These are phyloP conservation scores for Prunus kanzakura DNA, from an alignment of 306 rosid genomes.

Conservation along the genomic window DNA sequence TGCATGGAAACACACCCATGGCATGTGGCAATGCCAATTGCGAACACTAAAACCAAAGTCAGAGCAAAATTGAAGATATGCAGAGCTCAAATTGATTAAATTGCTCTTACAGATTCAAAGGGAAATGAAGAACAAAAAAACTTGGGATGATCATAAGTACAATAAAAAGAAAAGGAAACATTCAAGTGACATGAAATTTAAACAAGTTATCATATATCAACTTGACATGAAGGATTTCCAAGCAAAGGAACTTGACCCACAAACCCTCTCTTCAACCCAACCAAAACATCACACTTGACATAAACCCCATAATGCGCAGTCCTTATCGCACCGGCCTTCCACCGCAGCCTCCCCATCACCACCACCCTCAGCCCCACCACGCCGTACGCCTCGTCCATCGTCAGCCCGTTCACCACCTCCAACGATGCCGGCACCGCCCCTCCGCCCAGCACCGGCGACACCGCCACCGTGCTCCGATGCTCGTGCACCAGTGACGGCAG, in stretches of 20 bases:
- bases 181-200: too few relatives aligned
- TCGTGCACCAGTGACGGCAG: slow-evolving; percentile 54
- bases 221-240: slow-evolving; percentile 56
- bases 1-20: too few relatives aligned
- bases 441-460: slow-evolving; percentile 76
- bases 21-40: too few relatives aligned
- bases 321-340: slow-evolving; percentile 62
- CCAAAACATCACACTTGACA: slow-evolving; percentile 62
- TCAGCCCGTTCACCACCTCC: slow-evolving; percentile 46
- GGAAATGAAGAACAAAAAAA: too few relatives aligned
- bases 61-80: too few relatives aligned
- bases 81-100: too few relatives aligned
- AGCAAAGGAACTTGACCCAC: slow-evolving; percentile 82
- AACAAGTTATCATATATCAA: slow-evolving; percentile 40
- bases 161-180: too few relatives aligned
- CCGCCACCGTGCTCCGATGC: slow-evolving; percentile 38
- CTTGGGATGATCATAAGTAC: too few relatives aligned
- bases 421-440: slow-evolving; percentile 50
- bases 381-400: slow-evolving; percentile 55
- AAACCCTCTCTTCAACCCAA: slow-evolving; percentile 65
- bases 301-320: slow-evolving; percentile 53
- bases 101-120: too few relatives aligned
- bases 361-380: slow-evolving; percentile 56
- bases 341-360: slow-evolving; percentile 64
- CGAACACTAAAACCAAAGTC: too few relatives aligned